Evolutionary conservation across 2,329 filamentous ascomycete genomes (phyloP).

Genomic region (Parastagonospora nodorum): DNA sequence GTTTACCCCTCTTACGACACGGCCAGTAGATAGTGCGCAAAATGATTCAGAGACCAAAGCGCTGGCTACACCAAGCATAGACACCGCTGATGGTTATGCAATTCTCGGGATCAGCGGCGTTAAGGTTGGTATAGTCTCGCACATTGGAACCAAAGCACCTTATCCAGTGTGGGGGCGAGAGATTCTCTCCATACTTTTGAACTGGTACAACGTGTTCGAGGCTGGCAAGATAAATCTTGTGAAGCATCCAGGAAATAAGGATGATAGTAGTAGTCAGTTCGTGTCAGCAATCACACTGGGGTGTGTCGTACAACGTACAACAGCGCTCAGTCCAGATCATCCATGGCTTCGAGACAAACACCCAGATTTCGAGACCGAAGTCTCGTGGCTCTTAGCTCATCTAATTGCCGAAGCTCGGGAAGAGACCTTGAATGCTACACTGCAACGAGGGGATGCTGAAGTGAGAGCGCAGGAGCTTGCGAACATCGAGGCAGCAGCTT

Average conservation of each 20-base stretch:
- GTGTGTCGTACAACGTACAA: not conserved
- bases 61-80: not conserved
- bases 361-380: not conserved
- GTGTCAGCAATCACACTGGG: not conserved
- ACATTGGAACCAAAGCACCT: not conserved
- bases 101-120: not conserved
- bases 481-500: not conserved
- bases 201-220: not conserved
- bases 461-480: not conserved
- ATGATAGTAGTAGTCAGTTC: not conserved
- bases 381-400: not conserved
- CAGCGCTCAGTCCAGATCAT: not conserved
- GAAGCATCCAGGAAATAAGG: not conserved
- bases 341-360: slow-evolving; percentile 1
- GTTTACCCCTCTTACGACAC: not conserved
- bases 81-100: not conserved
- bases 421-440: not conserved
- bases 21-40: not conserved
- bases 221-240: not conserved
- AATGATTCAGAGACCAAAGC: not conserved
- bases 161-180: slow-evolving; percentile 1
- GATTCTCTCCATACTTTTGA: not conserved
- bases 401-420: not conserved
- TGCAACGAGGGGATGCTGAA: not conserved
- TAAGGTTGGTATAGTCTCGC: not conserved